phyloP scores from a whole-genome alignment of 345 rosid genomes.

The Sisymbrium altissimum region DNA sequence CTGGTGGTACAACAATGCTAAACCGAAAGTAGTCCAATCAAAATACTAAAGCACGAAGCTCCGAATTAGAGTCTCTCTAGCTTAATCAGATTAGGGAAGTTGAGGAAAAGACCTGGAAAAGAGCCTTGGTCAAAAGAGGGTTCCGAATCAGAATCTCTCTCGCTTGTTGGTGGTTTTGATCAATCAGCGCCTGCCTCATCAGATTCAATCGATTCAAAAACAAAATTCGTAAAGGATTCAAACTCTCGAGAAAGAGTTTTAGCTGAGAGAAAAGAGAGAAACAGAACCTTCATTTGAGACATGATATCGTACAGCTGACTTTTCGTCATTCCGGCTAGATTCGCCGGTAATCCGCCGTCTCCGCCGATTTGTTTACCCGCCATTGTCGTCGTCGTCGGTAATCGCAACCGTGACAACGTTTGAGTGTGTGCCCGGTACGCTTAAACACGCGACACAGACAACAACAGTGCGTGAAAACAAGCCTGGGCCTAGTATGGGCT shows the following conservation, averaged over 20 bases:
- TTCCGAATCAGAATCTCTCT: conserved; percentile 77
- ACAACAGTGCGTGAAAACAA: not conserved
- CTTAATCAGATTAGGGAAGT: not conserved
- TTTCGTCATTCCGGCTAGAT: conserved; percentile 89
- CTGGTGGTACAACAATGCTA: conserved; percentile 7
- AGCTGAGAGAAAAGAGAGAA: not conserved
- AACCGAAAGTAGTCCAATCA: not conserved
- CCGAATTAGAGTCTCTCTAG: not conserved
- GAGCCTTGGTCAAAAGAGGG: conserved; percentile 85
- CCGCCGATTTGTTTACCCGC: conserved; percentile 68
- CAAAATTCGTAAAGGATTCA: not conserved
- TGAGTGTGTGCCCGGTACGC: not conserved
- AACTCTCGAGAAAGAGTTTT: not conserved
- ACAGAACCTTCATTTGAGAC: conserved; percentile 80
- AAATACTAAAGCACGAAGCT: not conserved
- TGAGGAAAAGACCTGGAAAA: conserved; percentile 70
- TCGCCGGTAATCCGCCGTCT: conserved; percentile 62
- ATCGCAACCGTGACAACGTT: not conserved
- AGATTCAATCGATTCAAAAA: not conserved
- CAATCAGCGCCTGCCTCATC: conserved; percentile 61
- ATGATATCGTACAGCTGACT: conserved; percentile 89
- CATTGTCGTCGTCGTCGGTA: conserved; percentile 41
- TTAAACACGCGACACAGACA: not conserved
- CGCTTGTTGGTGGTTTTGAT: conserved; percentile 89
- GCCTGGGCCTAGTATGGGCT: not conserved